Evolutionary conservation across 148 eudicot genomes (phyloP).

Genomic region (Dysphania ambrosioides): DNA sequence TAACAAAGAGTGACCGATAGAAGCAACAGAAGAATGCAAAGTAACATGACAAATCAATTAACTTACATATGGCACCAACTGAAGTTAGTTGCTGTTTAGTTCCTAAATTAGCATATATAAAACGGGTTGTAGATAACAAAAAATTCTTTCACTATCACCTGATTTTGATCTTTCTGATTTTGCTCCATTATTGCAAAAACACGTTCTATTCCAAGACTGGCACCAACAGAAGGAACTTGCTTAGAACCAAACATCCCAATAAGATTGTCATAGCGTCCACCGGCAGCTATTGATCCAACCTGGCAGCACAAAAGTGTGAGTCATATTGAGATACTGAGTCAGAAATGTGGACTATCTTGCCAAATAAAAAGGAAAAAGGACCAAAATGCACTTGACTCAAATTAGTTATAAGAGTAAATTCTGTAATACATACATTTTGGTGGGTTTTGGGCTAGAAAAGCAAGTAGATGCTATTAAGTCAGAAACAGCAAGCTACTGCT

Average conservation of each 20-base stretch:
- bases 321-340: neutral
- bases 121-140: neutral
- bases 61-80: neutral
- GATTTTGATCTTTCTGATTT: conserved; percentile 65
- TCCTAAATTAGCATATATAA: neutral
- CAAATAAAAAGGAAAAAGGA: neutral
- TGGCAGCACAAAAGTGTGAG: conserved; percentile 25
- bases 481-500: neutral
- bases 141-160: conserved; percentile 40
- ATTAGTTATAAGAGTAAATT: neutral
- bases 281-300: conserved; percentile 99
- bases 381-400: neutral
- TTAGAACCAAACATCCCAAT: conserved; percentile 93
- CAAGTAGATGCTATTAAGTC: neutral
- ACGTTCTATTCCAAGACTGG: conserved; percentile 93
- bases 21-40: neutral
- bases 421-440: no score
- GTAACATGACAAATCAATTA: neutral
- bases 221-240: conserved; percentile 92
- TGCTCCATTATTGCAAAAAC: conserved; percentile 96
- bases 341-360: neutral
- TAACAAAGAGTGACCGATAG: no score
- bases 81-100: neutral
- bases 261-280: conserved; percentile 94
- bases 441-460: neutral